Evolutionary conservation across 108 stramenopile genomes (phyloP).

Genomic region (Thalassiosira profunda): DNA sequence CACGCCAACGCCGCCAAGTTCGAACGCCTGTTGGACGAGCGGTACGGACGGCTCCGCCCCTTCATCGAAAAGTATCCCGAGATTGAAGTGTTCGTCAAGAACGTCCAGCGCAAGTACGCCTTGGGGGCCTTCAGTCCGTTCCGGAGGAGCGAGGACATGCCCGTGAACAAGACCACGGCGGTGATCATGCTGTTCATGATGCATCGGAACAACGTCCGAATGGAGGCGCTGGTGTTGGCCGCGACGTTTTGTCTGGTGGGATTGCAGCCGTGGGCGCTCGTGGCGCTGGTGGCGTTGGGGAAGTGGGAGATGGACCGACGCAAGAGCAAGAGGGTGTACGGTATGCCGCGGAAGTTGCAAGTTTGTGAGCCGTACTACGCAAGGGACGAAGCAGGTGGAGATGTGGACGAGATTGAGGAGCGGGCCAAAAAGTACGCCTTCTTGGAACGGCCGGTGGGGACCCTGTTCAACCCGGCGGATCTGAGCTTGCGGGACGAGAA

Average conservation of each 20-base stretch:
- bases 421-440: slow-evolving; percentile 47
- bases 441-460: slow-evolving; percentile 67
- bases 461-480: slow-evolving; percentile 52
- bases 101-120: slow-evolving; percentile 74
- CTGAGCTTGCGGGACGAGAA: slow-evolving; percentile 44
- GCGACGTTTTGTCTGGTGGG: slow-evolving; percentile 81
- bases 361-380: slow-evolving; percentile 40
- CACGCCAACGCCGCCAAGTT: slow-evolving; percentile 88
- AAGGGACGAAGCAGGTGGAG: not conserved
- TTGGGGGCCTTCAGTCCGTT: slow-evolving; percentile 75
- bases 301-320: slow-evolving; percentile 54
- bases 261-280: slow-evolving; percentile 90
- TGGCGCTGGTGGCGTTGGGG: slow-evolving; percentile 62
- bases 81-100: slow-evolving; percentile 60
- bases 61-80: slow-evolving; percentile 83
- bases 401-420: slow-evolving; percentile 33
- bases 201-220: slow-evolving; percentile 67
- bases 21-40: slow-evolving; percentile 85
- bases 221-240: slow-evolving; percentile 63
- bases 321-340: slow-evolving; percentile 45
- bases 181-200: slow-evolving; percentile 89
- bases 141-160: slow-evolving; percentile 57
- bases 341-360: slow-evolving; percentile 21
- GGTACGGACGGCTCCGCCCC: slow-evolving; percentile 85
- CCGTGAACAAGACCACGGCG: slow-evolving; percentile 63